Conservation (phyloP, 2,329 filamentous ascomycete genomes). For the Clonostachys rosea region DNA sequence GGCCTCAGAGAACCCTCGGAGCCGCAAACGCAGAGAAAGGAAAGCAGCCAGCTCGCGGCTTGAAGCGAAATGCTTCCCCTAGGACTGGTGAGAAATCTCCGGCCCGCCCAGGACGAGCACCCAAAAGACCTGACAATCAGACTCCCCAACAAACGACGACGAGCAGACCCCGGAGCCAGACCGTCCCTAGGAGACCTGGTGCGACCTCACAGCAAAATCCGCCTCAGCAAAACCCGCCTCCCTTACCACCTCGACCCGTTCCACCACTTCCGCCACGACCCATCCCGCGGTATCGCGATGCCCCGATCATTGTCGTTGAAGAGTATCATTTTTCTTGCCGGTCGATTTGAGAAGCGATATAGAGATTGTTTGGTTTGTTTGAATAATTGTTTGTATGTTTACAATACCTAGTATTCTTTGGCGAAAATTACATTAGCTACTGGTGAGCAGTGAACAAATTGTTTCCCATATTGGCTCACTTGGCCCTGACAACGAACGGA, state of each 20-base stretch:
- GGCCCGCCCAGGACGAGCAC: conserved; percentile 10
- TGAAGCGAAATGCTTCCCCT: conserved; percentile 6
- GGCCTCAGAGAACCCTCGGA: neutral
- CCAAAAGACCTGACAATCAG: conserved; percentile 7
- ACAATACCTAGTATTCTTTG: too few relatives aligned
- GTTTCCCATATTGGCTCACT: too few relatives aligned
- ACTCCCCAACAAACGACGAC: conserved; percentile 1
- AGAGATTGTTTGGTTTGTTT: neutral
- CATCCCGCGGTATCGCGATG: conserved; percentile 12
- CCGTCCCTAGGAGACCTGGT: neutral
- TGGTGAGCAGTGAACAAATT: too few relatives aligned
- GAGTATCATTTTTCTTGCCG: conserved; percentile 12
- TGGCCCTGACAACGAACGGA: too few relatives aligned
- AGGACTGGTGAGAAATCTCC: conserved; percentile 14
- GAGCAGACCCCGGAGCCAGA: neutral
- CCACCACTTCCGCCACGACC: conserved; percentile 15
- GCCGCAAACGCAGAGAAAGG: neutral
- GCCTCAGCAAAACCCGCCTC: neutral
- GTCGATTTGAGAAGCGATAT: conserved; percentile 8
- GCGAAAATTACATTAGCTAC: too few relatives aligned
- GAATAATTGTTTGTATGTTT: neutral
- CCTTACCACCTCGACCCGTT: conserved; percentile 4
- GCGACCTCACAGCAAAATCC: neutral
- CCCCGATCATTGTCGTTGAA: conserved; percentile 20
- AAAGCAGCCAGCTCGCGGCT: neutral